Evolutionary conservation across 441 rosid species (phyloP).

Genomic region (Aquilaria agallochum): DNA sequence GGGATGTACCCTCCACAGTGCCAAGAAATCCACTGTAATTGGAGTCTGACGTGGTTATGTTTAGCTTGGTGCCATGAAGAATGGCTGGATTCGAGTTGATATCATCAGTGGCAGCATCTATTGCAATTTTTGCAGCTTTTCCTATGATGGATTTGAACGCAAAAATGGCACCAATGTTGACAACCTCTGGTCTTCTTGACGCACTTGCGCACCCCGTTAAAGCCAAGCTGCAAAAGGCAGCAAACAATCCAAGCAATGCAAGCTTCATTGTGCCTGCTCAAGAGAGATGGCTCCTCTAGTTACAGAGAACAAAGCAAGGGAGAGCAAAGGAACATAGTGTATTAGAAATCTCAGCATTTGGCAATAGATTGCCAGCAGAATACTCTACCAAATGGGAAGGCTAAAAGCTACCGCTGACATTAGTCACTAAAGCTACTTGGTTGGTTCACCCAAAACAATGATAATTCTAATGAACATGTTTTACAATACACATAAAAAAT

Average conservation of each 20-base stretch:
- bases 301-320: no score
- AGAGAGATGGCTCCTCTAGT: no score
- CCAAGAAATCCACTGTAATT: constrained; percentile 67
- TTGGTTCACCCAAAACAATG: no score
- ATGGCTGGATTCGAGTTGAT: constrained; percentile 62
- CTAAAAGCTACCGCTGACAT: no score
- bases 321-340: no score
- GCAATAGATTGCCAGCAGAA: no score
- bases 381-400: no score
- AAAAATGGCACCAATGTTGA: constrained; percentile 67
- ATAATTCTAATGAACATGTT: no score
- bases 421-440: no score
- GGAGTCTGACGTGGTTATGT: constrained; percentile 47
- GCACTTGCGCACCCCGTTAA: constrained; percentile 18
- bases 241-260: constrained; percentile 36
- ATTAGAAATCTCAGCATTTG: no score
- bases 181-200: constrained; percentile 44
- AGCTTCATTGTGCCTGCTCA: constrained; percentile 24
- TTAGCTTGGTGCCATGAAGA: constrained; percentile 55
- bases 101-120: constrained; percentile 67
- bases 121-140: constrained; percentile 60
- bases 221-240: constrained; percentile 22
- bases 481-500: no score
- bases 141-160: constrained; percentile 48
- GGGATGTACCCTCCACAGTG: constrained; percentile 51